Evolutionary conservation across 202 grass and related monocot species (phyloP), one percentile per base, ranked within the genome.

Genomic region (Elaeis oleifera): DNA sequence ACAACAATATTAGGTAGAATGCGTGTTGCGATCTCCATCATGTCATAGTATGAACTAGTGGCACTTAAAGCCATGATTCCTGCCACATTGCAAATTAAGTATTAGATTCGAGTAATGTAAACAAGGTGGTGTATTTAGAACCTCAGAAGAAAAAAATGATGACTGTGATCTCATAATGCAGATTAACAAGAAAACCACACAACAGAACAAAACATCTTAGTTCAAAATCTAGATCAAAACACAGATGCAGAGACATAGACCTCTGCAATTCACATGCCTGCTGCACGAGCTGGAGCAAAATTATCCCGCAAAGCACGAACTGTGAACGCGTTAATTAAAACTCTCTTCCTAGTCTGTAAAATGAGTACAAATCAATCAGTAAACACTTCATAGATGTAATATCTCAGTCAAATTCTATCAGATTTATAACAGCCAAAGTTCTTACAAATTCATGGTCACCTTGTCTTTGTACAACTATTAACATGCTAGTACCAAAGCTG

Each of bases 311-410:
- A 69, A 71, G 95, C 95, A 51, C 95, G 88, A 53, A 99, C 95
- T 57, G 95, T 99, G 72, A 99, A 99, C 68, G 95, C 95, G 69
- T 99, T 99, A 56, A 99, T 99, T 71, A 99, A 75, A 39, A 99
- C 95, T 76, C 95, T 81, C 53, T 85, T 99, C 76, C 95, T 94
- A 61, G 95, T 99, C 95, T 99, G 85, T 70, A 54, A n/a, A 25
- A 23, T 7, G 52, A 16, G 52, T 17, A 68, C 14, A 15, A 39
- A 20, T 25, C 6, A 22, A 31, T 68, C 16, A 21, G n/a, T 60
- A 56, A 78, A 68, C 55, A 39, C 23, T 68, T 44, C 36, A 44
- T 0, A 44, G 36, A 44, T 9, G 36, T 44, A 44, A 44, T 44
- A 44, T 44, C 36, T 44, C 1, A 0, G 28, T 31, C 28, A 31